Base-by-base conservation (phyloP, 495 filamentous ascomycete genomes). In the Hypoxylon trugodes region DNA sequence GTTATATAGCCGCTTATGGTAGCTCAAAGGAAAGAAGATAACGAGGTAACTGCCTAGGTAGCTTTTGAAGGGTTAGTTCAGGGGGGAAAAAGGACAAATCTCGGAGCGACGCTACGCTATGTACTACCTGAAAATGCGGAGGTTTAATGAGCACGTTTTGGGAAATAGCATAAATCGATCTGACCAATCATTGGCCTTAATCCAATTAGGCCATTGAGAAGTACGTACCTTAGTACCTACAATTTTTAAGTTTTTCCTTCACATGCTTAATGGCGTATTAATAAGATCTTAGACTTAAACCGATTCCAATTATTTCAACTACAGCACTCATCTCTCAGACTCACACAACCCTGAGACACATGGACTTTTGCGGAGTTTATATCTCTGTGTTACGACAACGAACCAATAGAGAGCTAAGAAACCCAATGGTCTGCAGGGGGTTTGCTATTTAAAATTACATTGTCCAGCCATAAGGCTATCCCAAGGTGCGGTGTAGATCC, bases 71-170 rank as follows among this genome's bases (percentile, higher is more conserved):
- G 22, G n/a, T n/a, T 19, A 45, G 12, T 26, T 41, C 28, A 45
- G n/a, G 30, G 40, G 30, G 28, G 26, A 56, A 30, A 28, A 19
- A 40, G 24, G 41, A 43, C 19, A 24, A 12, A 35, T 37, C 9
- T 50, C 18, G 28, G 9, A 50, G 25, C 24, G 18, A 19, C 15
- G 32, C 19, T 28, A 30, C 16, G 24, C 43, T 47, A 9, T 7
- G 4, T 15, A 42, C 16, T n/a, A 38, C 38, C 22, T 7, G 18
- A 54, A 65, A 66, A 47, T 32, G 56, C 24, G 56, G 63, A 66
- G 50, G 63, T 61, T 61, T 61, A 56, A 60, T 66, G 38, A 33
- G 35, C 48, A 59, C 55, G 42, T 45, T 55, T 66, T 65, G 22
- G 36, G 62, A 51, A 46, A 60, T 40, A 60, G 45, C 32, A 52